These are phyloP conservation scores for Pilasporangium apinafurcum DNA, from an alignment of 352 stramenopile species.

Conservation along the genomic window DNA sequence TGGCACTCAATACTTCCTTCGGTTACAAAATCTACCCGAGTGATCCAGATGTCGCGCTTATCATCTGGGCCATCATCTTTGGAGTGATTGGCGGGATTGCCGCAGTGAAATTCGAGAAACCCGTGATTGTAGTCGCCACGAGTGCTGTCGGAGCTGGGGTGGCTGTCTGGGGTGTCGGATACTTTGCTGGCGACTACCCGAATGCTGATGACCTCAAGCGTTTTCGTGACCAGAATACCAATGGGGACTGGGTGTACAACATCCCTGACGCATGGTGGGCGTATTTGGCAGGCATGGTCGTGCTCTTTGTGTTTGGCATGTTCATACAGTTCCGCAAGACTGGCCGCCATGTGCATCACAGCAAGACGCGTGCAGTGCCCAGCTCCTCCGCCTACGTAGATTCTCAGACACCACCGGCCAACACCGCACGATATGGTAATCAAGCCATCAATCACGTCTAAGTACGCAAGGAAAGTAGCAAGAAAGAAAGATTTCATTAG, in stretches of 20 bases:
- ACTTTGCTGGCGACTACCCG: conserved; percentile 57
- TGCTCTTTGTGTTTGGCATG: conserved; percentile 46
- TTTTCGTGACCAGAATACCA: conserved; percentile 24
- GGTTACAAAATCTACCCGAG: conserved; percentile 51
- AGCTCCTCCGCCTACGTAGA: background rate
- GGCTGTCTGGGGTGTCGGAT: conserved; percentile 50
- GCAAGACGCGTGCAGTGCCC: background rate
- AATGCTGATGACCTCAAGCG: conserved; percentile 38
- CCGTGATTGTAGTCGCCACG: conserved; percentile 45
- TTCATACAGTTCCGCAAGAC: conserved; percentile 64
- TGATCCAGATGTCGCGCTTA: conserved; percentile 35
- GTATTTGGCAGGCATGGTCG: conserved; percentile 41
- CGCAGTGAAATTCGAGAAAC: conserved; percentile 44
- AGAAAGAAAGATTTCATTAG: too few species aligned
- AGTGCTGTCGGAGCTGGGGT: conserved; percentile 40
- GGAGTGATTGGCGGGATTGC: conserved; percentile 28
- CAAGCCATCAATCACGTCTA: too few species aligned
- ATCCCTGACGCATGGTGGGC: conserved; percentile 57
- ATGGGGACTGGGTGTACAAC: conserved; percentile 40
- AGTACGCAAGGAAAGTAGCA: too few species aligned
- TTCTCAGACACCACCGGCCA: background rate
- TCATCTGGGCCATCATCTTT: conserved; percentile 35
- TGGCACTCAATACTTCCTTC: conserved; percentile 43
- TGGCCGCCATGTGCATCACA: conserved; percentile 13
- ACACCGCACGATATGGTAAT: background rate